phyloP scores from a whole-genome alignment of 2,329 filamentous ascomycete species.

The Aureobasidium sp. region DNA sequence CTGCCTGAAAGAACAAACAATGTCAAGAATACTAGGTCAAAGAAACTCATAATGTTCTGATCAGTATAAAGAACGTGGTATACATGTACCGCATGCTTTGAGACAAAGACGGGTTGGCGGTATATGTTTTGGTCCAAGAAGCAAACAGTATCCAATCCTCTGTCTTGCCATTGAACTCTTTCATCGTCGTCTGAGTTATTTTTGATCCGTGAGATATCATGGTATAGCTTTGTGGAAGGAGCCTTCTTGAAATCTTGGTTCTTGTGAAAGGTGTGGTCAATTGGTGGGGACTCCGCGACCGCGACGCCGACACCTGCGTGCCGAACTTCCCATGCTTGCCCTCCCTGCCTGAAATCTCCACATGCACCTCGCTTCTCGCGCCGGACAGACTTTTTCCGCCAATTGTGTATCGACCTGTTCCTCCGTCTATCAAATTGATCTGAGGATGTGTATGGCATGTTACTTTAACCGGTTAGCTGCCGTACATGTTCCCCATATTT shows the following conservation, averaged over 20 bases:
- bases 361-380: not conserved
- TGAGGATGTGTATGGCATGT: not conserved
- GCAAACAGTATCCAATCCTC: not conserved
- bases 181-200: not conserved
- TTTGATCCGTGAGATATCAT: not conserved
- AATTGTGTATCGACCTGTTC: not conserved
- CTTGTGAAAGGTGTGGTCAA: not conserved
- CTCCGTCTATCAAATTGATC: not conserved
- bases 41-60: not conserved
- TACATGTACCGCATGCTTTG: not conserved
- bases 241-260: not conserved
- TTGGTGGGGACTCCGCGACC: not conserved
- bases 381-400: slow-evolving; percentile 4
- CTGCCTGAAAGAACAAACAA: not conserved
- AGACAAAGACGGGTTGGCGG: not conserved
- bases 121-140: not conserved
- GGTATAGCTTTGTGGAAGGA: not conserved
- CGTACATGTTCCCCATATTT: not conserved
- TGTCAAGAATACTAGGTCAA: not conserved
- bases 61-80: not conserved
- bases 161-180: not conserved
- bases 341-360: slow-evolving; percentile 4
- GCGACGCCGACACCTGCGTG: not conserved
- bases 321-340: slow-evolving; percentile 4
- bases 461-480: slow-evolving; percentile 6